Conservation (phyloP, 768 basidiomycete genomes). For the Pluteus cervinus region DNA sequence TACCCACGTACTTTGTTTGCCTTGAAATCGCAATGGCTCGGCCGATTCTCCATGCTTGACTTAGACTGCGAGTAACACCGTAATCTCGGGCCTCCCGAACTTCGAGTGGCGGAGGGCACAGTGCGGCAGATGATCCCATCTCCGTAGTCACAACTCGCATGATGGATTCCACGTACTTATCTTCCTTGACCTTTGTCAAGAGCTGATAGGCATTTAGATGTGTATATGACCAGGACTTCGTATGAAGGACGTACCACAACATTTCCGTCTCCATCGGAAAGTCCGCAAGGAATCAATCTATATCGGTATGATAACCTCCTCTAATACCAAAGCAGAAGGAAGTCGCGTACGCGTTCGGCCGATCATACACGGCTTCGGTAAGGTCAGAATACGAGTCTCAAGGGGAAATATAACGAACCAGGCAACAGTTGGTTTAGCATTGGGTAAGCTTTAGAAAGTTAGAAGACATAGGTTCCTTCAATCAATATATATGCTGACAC, state of each 20-base stretch:
- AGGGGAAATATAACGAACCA: constrained; percentile 11
- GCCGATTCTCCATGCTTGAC: constrained; percentile 59
- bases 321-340: not conserved
- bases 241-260: constrained; percentile 15
- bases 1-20: constrained; percentile 27
- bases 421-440: constrained; percentile 25
- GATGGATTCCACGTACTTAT: constrained; percentile 35
- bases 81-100: constrained; percentile 27
- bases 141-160: constrained; percentile 43
- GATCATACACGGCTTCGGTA: constrained; percentile 25
- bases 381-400: not conserved
- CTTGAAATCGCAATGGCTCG: constrained; percentile 48
- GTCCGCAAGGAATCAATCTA: constrained; percentile 22
- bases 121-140: constrained; percentile 47
- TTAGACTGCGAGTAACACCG: constrained; percentile 47
- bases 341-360: constrained; percentile 22
- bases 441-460: constrained; percentile 20
- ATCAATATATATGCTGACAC: constrained; percentile 21
- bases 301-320: not conserved
- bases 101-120: constrained; percentile 34
- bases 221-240: not conserved
- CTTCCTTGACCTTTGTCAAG: constrained; percentile 38
- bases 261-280: constrained; percentile 25
- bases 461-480: constrained; percentile 9
- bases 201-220: constrained; percentile 13